phyloP scores from a whole-genome alignment of 106 monocot species.

The Allium sativum region DNA sequence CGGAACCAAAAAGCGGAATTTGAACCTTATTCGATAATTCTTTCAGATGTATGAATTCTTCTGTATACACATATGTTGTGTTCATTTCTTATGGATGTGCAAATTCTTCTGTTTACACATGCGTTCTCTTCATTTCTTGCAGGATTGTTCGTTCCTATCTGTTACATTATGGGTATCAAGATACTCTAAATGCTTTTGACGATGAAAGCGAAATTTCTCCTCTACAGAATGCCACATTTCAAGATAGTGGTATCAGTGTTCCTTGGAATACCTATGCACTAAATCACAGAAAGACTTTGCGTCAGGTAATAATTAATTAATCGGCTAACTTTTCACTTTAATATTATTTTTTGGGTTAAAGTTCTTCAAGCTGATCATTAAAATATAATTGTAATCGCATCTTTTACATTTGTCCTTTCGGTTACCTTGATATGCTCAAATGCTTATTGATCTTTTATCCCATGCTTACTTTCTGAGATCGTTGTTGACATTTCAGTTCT shows the following conservation, averaged over 20 bases:
- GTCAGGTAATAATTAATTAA: slow-evolving; percentile 41
- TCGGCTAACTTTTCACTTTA: too few species aligned
- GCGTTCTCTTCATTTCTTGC: slow-evolving; percentile 5
- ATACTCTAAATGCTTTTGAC: slow-evolving; percentile 84
- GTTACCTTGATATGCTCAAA: not conserved
- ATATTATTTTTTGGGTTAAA: too few species aligned
- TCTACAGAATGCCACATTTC: slow-evolving; percentile 20
- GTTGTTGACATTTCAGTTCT: not conserved
- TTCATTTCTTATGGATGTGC: not conserved
- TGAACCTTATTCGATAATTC: too few species aligned
- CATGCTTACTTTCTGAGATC: not conserved
- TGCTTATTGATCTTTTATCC: not conserved
- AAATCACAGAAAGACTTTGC: slow-evolving; percentile 68
- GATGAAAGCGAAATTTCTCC: slow-evolving; percentile 53
- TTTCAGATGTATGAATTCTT: too few species aligned
- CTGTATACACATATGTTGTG: too few species aligned
- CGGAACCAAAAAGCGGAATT: too few species aligned
- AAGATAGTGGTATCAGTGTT: slow-evolving; percentile 41
- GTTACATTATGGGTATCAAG: slow-evolving; percentile 94
- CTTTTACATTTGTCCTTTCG: not conserved
- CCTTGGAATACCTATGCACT: slow-evolving; percentile 59
- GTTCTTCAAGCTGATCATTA: too few species aligned
- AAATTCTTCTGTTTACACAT: not conserved
- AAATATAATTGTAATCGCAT: too few species aligned
- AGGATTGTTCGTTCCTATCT: slow-evolving; percentile 95